Percentiles rank a stretch among this genome's conserved stretches.
Evolutionary conservation across 2,329 filamentous ascomycete species (phyloP).

Genomic region (Aspergillus viridinutans): DNA sequence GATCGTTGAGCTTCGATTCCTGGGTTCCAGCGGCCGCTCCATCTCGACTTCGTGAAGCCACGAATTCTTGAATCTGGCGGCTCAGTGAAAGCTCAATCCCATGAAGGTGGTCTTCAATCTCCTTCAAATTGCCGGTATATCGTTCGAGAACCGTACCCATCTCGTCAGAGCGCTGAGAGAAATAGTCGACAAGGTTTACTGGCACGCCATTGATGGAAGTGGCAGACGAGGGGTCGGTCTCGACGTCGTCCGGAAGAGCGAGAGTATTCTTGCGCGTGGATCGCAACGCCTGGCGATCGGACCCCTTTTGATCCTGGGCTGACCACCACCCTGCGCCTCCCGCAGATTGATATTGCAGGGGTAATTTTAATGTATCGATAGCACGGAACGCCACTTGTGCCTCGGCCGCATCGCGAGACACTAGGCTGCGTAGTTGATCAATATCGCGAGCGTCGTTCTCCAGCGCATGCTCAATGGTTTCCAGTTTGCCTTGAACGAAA

Average conservation of each 20-base stretch:
- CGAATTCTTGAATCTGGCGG: conserved; percentile 57
- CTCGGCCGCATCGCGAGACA: conserved; percentile 64
- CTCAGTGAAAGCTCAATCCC: conserved; percentile 59
- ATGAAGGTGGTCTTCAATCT: conserved; percentile 63
- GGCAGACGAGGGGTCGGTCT: conserved; percentile 35
- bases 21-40: conserved; percentile 42
- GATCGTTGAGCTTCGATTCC: conserved; percentile 39
- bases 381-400: conserved; percentile 68
- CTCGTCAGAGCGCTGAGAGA: conserved; percentile 59
- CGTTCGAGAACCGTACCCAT: conserved; percentile 55
- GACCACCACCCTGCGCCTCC: conserved; percentile 39
- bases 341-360: conserved; percentile 57
- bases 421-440: conserved; percentile 52
- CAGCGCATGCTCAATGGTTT: conserved; percentile 59
- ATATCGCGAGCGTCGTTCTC: conserved; percentile 61
- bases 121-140: conserved; percentile 57
- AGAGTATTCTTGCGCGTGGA: conserved; percentile 42
- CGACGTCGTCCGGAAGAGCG: conserved; percentile 45
- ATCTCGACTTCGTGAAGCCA: conserved; percentile 38
- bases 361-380: conserved; percentile 70
- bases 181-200: conserved; percentile 60
- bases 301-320: conserved; percentile 35
- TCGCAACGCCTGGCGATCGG: conserved; percentile 36
- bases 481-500: conserved; percentile 58
- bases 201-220: conserved; percentile 50